Base-by-base conservation (phyloP, 1,284 basidiomycete species). In the Apiotrichum veenhuisii region DNA sequence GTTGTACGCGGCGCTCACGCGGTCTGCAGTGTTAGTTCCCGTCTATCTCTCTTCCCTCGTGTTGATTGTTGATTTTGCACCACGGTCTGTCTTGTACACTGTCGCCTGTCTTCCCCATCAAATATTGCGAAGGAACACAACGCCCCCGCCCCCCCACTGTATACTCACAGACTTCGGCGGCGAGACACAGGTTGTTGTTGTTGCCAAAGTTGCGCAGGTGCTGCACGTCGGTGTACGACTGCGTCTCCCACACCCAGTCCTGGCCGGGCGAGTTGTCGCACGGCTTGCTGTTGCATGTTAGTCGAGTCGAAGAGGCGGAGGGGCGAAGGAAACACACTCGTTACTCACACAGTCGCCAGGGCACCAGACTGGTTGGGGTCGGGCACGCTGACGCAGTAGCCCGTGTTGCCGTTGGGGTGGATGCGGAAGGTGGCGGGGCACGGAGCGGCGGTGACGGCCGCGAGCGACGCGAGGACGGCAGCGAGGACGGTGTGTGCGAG, bases 321-420 rank as follows among this genome's bases (percentile, higher is more conserved):
- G 14, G n/a, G 5, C 22, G n/a, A 8, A 15, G 14, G 3, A 15
- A 7, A 25, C 20, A 10, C 17, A 38, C n/a, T 26, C 20, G 4
- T 7, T 17, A 36, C 45, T 34, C 18, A 50, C 48, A 50, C 50
- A 10, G 50, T 51, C 1, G 50, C 50, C 4, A 22, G n/a, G 9
- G 27, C 5, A 18, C 37, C 25, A 1, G 36, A 9, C n/a, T 14
- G 12, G 25, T 18, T 12, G 36, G 23, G 2, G 36, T 27, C 36
- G 15, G 47, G 33, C n/a, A 50, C 54, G n/a, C 30, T 45, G 41
- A 55, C 23, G 42, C 54, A 55, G 48, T 55, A 55, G 12, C 23
- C 20, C 3, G 20, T 37, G 36, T 55, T 44, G 18, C 54, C 54
- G 34, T 44, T 44, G 33, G 54, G 54, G 54, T 55, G 47, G 34